Conservation (phyloP, 192 early-diverging fungal genomes). For the Kappamyces sp. region DNA sequence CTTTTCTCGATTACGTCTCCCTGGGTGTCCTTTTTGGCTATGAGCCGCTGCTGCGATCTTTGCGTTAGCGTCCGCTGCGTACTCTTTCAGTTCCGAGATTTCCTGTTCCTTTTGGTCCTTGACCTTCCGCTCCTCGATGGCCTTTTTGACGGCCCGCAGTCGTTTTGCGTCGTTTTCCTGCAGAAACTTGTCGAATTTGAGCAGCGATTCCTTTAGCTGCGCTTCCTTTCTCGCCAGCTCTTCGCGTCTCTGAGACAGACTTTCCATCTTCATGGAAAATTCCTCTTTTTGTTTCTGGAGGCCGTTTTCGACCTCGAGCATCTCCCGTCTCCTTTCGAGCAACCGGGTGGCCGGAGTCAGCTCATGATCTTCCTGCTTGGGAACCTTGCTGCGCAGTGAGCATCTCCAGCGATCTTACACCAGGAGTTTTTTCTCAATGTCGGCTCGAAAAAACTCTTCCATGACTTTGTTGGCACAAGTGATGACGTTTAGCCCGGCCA, state of each 20-base stretch:
- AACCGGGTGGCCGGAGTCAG: conserved; percentile 54
- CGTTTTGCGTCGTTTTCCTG: conserved; percentile 68
- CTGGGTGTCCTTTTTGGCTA: conserved; percentile 33
- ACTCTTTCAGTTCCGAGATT: conserved; percentile 37
- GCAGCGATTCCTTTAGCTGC: conserved; percentile 46
- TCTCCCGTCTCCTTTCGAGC: conserved; percentile 55
- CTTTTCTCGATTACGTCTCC: conserved; percentile 41
- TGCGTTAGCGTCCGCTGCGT: background rate
- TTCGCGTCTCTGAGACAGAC: conserved; percentile 47
- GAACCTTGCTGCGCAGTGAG: conserved; percentile 36
- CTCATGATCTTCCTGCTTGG: conserved; percentile 55
- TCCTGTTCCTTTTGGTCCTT: conserved; percentile 50
- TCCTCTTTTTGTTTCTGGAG: conserved; percentile 56
- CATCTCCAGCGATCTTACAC: conserved; percentile 26
- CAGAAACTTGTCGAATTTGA: conserved; percentile 62
- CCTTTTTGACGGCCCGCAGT: conserved; percentile 54
- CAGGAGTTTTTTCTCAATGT: conserved; percentile 51
- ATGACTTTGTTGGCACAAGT: conserved; percentile 18
- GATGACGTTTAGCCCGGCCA: conserved; percentile 1
- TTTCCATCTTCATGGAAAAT: conserved; percentile 59
- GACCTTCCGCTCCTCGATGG: conserved; percentile 49
- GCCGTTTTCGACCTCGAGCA: conserved; percentile 60
- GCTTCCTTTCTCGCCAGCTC: conserved; percentile 52
- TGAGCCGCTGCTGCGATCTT: conserved; percentile 8
- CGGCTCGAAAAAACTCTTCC: conserved; percentile 48